Conservation (phyloP, 2,329 filamentous ascomycete species). For the Westerdykella sp. region DNA sequence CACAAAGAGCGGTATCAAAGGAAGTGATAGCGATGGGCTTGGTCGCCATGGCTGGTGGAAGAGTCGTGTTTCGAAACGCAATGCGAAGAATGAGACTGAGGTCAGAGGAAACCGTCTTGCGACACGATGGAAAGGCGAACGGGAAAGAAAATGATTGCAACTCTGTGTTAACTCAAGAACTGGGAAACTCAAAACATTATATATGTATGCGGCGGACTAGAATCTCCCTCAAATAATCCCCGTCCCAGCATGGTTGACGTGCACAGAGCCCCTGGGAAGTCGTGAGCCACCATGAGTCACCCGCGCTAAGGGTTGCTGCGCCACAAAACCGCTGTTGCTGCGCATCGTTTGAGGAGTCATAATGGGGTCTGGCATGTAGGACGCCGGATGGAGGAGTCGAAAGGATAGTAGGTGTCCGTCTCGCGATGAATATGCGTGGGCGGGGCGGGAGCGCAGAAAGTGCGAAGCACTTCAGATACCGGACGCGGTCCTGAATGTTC, state of each 20-base stretch:
- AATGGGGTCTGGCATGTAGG: too few species aligned
- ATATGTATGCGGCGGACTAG: not conserved
- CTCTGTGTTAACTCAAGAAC: not conserved
- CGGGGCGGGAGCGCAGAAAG: too few species aligned
- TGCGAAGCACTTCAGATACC: too few species aligned
- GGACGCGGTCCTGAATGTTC: too few species aligned
- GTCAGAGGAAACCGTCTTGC: not conserved
- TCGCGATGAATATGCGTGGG: too few species aligned
- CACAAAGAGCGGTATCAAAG: slow-evolving; percentile 55
- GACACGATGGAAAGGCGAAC: not conserved
- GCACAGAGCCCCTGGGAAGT: not conserved
- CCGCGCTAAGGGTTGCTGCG: not conserved
- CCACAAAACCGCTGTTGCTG: too few species aligned
- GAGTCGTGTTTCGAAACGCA: not conserved
- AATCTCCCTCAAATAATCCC: not conserved
- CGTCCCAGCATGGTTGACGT: not conserved
- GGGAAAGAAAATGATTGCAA: not conserved
- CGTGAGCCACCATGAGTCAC: not conserved
- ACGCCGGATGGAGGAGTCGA: too few species aligned
- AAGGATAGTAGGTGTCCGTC: too few species aligned
- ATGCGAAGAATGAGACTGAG: not conserved
- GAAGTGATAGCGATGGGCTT: slow-evolving; percentile 32
- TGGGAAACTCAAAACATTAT: not conserved
- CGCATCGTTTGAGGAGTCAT: too few species aligned
- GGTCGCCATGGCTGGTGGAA: not conserved